A percentile compares a stretch with the other conserved stretches of the same genome.
Evolutionary conservation across 2,329 filamentous ascomycete genomes (phyloP).

Genomic region (Albophoma yamanashiensis): DNA sequence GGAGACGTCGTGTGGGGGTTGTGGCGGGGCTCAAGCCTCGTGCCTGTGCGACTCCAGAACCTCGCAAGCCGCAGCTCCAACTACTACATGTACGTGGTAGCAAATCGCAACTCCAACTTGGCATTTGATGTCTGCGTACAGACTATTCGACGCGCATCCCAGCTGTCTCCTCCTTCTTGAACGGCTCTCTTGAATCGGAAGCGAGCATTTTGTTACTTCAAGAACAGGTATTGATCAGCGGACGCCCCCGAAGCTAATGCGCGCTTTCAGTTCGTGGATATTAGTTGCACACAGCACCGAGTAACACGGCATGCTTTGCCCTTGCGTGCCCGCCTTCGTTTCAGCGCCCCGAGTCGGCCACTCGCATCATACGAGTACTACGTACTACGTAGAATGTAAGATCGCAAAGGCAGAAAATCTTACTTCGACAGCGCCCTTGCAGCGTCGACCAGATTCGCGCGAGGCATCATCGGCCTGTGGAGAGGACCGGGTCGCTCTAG

Average conservation of each 20-base stretch:
- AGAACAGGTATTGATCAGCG: not conserved
- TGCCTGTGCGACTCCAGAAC: not conserved
- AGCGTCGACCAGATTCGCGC: not conserved
- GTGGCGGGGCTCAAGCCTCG: not conserved
- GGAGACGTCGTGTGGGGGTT: not conserved
- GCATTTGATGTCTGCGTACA: not conserved
- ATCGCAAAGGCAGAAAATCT: not conserved
- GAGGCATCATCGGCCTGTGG: not conserved
- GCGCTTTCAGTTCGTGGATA: no score
- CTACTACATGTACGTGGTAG: no score
- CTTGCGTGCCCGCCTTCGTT: not conserved
- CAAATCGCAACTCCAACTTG: not conserved
- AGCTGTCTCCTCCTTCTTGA: not conserved
- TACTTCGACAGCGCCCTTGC: not conserved
- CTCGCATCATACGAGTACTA: no score
- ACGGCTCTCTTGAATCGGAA: not conserved
- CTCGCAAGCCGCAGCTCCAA: no score
- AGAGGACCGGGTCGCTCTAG: not conserved
- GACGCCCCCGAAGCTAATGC: not conserved
- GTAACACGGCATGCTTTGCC: no score
- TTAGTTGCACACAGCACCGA: not conserved
- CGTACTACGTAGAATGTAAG: no score
- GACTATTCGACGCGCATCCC: not conserved
- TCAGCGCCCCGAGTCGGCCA: not conserved
- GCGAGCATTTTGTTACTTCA: not conserved